phyloP scores from a whole-genome alignment of 371 early-diverging fungal species.

The Mortierella sp. region DNA sequence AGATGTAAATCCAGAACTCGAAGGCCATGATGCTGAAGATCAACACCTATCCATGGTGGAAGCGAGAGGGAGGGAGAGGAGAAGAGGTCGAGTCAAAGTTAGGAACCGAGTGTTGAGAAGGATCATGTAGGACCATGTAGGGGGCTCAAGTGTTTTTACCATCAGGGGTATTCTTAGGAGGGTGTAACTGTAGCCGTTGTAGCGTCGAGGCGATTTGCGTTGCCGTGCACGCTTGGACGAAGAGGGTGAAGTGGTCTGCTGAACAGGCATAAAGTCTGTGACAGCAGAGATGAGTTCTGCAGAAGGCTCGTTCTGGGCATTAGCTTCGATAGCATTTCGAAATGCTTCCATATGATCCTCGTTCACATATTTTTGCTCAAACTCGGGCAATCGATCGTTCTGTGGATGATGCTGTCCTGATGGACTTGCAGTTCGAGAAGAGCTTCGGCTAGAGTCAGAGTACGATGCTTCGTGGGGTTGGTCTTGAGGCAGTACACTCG shows the following conservation, averaged over 20 bases:
- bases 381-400: conserved; percentile 23
- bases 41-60: conserved; percentile 54
- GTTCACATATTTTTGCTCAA: conserved; percentile 58
- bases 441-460: conserved; percentile 32
- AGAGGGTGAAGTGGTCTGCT: conserved; percentile 7
- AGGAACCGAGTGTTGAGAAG: background rate
- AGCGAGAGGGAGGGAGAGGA: background rate
- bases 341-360: conserved; percentile 64
- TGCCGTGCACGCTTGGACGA: conserved; percentile 22
- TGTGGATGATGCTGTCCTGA: conserved; percentile 1
- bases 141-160: conserved; percentile 41
- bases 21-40: conserved; percentile 71
- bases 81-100: background rate
- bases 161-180: conserved; percentile 71
- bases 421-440: conserved; percentile 36
- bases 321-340: conserved; percentile 60
- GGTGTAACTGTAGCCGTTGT: conserved; percentile 58
- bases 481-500: background rate
- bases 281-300: conserved; percentile 66
- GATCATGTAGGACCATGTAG: no score
- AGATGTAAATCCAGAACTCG: conserved; percentile 75
- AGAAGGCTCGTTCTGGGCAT: conserved; percentile 42
- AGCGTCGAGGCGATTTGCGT: conserved; percentile 21
- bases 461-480: conserved; percentile 24
- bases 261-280: conserved; percentile 60